Conservation (phyloP, 2,329 filamentous ascomycete genomes). For the Botrytis porri region DNA sequence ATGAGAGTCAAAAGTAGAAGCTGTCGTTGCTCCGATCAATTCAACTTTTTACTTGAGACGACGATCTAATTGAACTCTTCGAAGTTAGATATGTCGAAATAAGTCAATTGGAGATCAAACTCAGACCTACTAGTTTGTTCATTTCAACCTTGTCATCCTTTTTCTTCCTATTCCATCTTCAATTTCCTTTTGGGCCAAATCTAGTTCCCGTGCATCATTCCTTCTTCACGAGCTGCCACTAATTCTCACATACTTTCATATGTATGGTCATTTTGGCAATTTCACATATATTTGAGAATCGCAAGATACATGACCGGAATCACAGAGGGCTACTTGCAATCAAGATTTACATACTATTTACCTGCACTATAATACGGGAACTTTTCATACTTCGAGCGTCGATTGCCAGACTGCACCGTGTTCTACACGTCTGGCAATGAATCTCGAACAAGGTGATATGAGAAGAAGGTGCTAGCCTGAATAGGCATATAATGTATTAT, state of each 20-base stretch:
- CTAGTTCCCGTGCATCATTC: neutral
- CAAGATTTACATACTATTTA: neutral
- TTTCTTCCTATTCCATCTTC: neutral
- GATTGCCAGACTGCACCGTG: neutral
- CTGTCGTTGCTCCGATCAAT: neutral
- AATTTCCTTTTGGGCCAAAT: neutral
- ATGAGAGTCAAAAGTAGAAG: neutral
- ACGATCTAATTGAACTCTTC: neutral
- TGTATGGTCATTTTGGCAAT: neutral
- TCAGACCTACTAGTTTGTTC: neutral
- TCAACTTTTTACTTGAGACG: neutral
- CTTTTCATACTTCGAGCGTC: neutral
- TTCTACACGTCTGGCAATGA: neutral
- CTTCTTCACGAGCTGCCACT: neutral
- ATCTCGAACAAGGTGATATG: rapidly evolving
- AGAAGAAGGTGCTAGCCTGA: too few relatives aligned
- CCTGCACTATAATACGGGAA: neutral
- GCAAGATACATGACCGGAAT: neutral
- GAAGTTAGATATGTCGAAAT: neutral
- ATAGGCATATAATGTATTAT: too few relatives aligned
- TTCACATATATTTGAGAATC: rapidly evolving
- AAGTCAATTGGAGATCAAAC: neutral
- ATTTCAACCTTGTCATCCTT: neutral
- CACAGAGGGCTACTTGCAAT: neutral
- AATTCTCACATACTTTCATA: too few relatives aligned